Conservation (phyloP, 345 rosid species). For the Citrus cavaleriei region DNA sequence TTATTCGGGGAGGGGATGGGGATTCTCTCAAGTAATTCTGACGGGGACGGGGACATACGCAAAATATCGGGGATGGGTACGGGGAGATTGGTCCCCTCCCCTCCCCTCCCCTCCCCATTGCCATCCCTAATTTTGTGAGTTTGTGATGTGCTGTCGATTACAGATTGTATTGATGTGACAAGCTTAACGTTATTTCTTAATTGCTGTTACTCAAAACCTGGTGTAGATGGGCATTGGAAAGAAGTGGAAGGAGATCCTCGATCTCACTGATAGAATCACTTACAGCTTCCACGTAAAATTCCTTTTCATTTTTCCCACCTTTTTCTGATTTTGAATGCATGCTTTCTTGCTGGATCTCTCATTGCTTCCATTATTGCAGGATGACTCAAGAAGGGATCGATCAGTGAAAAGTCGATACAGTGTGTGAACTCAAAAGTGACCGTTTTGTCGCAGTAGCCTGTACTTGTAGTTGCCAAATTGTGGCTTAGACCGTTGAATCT, state of each 20-base stretch:
- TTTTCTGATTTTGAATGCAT: not conserved
- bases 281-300: constrained; percentile 77
- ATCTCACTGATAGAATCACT: constrained; percentile 61
- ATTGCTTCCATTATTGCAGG: constrained; percentile 44
- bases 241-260: constrained; percentile 95
- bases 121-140: too few relatives aligned
- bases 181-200: not conserved
- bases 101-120: too few relatives aligned
- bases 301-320: not conserved
- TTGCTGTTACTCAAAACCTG: not conserved
- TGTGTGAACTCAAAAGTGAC: constrained; percentile 36
- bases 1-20: too few relatives aligned
- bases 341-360: not conserved
- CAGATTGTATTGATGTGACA: not conserved
- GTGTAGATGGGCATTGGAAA: constrained; percentile 79
- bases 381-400: constrained; percentile 66
- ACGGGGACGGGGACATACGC: too few relatives aligned
- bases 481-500: not conserved
- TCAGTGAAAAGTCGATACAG: constrained; percentile 53
- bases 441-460: not conserved
- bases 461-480: not conserved
- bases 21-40: too few relatives aligned
- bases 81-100: too few relatives aligned
- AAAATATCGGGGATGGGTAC: too few relatives aligned
- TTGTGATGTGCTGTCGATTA: not conserved